Evolutionary conservation across 1,139 yeast species (phyloP).

Genomic region (Taphrina pruni): DNA sequence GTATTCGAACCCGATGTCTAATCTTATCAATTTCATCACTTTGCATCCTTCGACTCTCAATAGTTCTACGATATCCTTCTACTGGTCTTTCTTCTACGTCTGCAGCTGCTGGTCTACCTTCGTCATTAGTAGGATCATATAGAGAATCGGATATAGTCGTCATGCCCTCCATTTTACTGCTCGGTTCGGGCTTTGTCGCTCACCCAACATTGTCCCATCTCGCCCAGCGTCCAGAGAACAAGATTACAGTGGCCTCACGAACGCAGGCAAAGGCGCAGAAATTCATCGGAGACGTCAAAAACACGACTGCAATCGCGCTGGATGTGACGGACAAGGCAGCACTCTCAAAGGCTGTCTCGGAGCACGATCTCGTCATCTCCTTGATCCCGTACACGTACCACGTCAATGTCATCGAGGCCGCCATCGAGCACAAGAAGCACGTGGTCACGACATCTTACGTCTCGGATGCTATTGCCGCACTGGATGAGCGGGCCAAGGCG

Average conservation of each 20-base stretch:
- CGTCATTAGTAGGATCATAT: too few relatives aligned
- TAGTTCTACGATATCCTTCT: not conserved
- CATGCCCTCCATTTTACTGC: conserved; percentile 41
- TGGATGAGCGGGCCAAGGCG: conserved; percentile 75
- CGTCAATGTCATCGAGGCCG: conserved; percentile 89
- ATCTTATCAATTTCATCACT: conserved; percentile 15
- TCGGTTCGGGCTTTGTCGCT: conserved; percentile 88
- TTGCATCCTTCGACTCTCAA: not conserved
- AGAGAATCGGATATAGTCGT: not conserved
- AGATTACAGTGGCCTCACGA: conserved; percentile 96
- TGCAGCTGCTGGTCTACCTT: too few relatives aligned
- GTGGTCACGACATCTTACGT: conserved; percentile 97
- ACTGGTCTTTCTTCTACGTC: too few relatives aligned
- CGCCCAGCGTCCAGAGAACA: conserved; percentile 74
- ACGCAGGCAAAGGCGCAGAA: conserved; percentile 83
- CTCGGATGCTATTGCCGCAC: conserved; percentile 84
- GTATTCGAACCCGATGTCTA: conserved; percentile 6
- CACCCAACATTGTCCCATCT: conserved; percentile 96
- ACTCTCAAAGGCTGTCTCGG: conserved; percentile 75
- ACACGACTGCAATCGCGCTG: conserved; percentile 80
- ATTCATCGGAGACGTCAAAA: conserved; percentile 69
- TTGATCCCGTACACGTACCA: conserved; percentile 96
- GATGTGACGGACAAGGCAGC: conserved; percentile 83
- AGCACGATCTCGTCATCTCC: conserved; percentile 85
- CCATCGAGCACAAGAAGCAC: conserved; percentile 86